phyloP scores from a whole-genome alignment of 208 protist species.

The Strigomonas culicis region DNA sequence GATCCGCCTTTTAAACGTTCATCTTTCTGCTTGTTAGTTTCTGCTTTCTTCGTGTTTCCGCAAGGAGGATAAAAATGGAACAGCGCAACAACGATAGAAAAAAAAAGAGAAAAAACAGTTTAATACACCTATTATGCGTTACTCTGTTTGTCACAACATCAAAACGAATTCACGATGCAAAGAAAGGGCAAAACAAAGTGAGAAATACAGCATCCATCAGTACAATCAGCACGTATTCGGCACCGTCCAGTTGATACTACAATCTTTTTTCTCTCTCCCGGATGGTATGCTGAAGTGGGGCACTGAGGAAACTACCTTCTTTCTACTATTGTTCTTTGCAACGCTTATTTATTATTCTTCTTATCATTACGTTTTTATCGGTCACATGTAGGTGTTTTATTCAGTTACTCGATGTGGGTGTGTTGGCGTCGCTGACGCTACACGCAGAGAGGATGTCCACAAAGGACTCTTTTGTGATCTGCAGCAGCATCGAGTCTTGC shows the following conservation, averaged over 20 bases:
- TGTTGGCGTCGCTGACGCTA: slow-evolving; percentile 16
- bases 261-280: not conserved
- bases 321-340: slow-evolving; percentile 8
- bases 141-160: too few species aligned
- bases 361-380: not conserved
- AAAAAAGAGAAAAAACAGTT: slow-evolving; percentile 4
- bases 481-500: slow-evolving; percentile 77
- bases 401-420: slow-evolving; percentile 10
- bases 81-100: not conserved
- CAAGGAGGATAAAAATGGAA: not conserved
- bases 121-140: too few species aligned
- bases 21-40: not conserved
- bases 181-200: too few species aligned
- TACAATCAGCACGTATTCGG: too few species aligned
- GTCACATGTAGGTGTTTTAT: not conserved
- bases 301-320: too few species aligned
- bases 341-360: not conserved
- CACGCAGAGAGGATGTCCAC: slow-evolving; percentile 48
- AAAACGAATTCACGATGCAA: too few species aligned
- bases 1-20: not conserved
- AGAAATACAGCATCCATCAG: too few species aligned
- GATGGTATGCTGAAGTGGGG: not conserved
- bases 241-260: too few species aligned
- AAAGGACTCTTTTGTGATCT: slow-evolving; percentile 73
- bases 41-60: not conserved